Conservation (phyloP, 495 filamentous ascomycete species). For the Tuber magnatum region DNA sequence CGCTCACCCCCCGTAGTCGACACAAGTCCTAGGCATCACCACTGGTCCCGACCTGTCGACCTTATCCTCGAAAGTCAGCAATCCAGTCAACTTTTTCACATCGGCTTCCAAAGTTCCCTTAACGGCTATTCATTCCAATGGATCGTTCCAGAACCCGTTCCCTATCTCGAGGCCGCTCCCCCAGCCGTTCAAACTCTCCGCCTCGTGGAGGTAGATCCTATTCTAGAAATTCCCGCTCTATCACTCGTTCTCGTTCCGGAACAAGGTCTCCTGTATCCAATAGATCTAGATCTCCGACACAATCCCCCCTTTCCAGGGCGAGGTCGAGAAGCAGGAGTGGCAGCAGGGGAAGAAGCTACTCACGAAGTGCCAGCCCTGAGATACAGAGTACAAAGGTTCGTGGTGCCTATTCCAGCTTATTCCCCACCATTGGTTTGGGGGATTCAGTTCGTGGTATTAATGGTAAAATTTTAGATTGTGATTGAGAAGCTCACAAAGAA, state of each 20-base stretch:
- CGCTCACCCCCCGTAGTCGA: background rate
- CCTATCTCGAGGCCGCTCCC: constrained; percentile 21
- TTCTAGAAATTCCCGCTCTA: constrained; percentile 25
- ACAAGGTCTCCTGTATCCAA: constrained; percentile 27
- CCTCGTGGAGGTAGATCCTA: constrained; percentile 30
- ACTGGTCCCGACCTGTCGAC: background rate
- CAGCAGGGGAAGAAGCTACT: constrained; percentile 34
- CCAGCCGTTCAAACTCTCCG: constrained; percentile 33
- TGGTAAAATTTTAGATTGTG: constrained; percentile 61
- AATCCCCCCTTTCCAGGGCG: constrained; percentile 12
- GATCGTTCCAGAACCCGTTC: constrained; percentile 25
- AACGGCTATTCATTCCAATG: constrained; percentile 12
- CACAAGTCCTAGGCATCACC: background rate
- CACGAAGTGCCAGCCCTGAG: constrained; percentile 36
- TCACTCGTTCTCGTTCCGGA: constrained; percentile 26
- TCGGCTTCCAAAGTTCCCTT: background rate
- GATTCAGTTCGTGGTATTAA: background rate
- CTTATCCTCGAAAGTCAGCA: background rate
- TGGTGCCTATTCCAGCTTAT: background rate
- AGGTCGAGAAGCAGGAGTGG: constrained; percentile 32
- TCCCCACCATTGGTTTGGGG: background rate
- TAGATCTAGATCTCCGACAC: constrained; percentile 21
- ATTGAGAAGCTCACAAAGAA: constrained; percentile 96
- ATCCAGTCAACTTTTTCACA: background rate
- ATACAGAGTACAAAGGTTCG: constrained; percentile 41